These are phyloP conservation scores for Boletus pseudopeckii DNA, from an alignment of 768 basidiomycete species.

Conservation along the genomic window DNA sequence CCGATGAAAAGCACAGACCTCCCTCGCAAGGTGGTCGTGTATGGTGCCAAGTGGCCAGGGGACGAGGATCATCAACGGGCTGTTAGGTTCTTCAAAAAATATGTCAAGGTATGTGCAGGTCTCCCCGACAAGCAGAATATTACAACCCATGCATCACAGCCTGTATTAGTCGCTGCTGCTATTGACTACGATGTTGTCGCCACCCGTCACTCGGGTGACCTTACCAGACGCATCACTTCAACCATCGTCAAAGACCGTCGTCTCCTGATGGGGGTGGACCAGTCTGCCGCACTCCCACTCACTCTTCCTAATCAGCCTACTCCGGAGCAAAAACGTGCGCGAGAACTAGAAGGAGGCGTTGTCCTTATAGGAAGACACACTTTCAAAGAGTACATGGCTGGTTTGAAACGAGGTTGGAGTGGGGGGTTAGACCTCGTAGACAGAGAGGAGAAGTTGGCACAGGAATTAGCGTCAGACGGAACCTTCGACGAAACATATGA, in stretches of 20 bases:
- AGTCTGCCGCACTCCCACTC: slow-evolving; percentile 39
- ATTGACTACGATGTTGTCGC: slow-evolving; percentile 85
- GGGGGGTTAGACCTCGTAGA: slow-evolving; percentile 66
- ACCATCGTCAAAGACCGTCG: slow-evolving; percentile 71
- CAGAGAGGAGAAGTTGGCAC: slow-evolving; percentile 66
- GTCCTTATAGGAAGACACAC: slow-evolving; percentile 86
- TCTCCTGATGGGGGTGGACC: slow-evolving; percentile 59
- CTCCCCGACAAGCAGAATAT: slow-evolving; percentile 1
- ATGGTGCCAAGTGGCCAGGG: slow-evolving; percentile 88
- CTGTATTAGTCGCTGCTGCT: slow-evolving; percentile 89
- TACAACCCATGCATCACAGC: slow-evolving; percentile 46
- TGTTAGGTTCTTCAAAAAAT: slow-evolving; percentile 90
- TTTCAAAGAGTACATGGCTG: slow-evolving; percentile 93
- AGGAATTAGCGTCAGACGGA: slow-evolving; percentile 65
- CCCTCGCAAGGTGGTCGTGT: slow-evolving; percentile 80
- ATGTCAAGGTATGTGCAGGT: slow-evolving; percentile 77
- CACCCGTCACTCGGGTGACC: slow-evolving; percentile 82
- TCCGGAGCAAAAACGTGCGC: slow-evolving; percentile 47
- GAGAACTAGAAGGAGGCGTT: slow-evolving; percentile 77
- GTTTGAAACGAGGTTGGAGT: slow-evolving; percentile 82
- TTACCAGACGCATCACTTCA: slow-evolving; percentile 72
- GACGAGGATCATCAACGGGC: slow-evolving; percentile 89
- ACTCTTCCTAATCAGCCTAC: slow-evolving; percentile 52
- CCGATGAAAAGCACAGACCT: slow-evolving; percentile 60
- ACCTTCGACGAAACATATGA: slow-evolving; percentile 70